Base-by-base conservation (phyloP, 108 stramenopile genomes). In the Skeletonema potamos region DNA sequence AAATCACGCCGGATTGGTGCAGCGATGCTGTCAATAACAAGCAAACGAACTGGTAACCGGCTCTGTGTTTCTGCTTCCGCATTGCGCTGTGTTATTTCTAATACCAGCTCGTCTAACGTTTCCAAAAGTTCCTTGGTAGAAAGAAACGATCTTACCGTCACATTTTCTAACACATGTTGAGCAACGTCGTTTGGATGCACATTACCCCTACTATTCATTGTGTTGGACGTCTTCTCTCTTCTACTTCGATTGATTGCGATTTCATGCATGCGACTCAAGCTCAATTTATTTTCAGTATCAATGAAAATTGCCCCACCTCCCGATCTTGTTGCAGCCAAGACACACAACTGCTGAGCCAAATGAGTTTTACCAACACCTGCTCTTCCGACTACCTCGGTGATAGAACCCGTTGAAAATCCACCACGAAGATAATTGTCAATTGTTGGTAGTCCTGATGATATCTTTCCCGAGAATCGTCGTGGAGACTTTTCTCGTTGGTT, bases 21-120 rank as follows among this genome's bases (percentile, higher is more conserved):
- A n/a, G 93, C 90, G 62, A 95, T 95, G 73, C 93, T 95, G 60
- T 95, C 93, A 33, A 95, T 64, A 18, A 95, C 76, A 55, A 92
- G 17, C 56, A 92, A 55, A 10, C 88, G 82, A 37, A 87, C 86
- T n/a, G 87, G 87, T 56, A 76, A 74, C 20, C 83, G 69, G n/a
- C 39, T 41, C 0, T 41, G 2, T 41, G 39, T 32, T 54, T 79
- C 60, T 17, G 78, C 74, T 44, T 80, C 79, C 7, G 54, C 58
- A 67, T 87, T 89, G 9, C 87, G 87, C 18, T 63, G 43, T 15
- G 89, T 59, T 54, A 94, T 89, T 70, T 90, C 89, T 44, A 89
- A 79, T 33, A 86, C 89, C 1, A 86, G 41, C 12, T 13, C 15
- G 26, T 73, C 70, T 27, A 92, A 59, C 4, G 77, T 67, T 1